Base-by-base conservation (phyloP, 2,329 filamentous ascomycete genomes). In the Rhexocercosporidium sp. region DNA sequence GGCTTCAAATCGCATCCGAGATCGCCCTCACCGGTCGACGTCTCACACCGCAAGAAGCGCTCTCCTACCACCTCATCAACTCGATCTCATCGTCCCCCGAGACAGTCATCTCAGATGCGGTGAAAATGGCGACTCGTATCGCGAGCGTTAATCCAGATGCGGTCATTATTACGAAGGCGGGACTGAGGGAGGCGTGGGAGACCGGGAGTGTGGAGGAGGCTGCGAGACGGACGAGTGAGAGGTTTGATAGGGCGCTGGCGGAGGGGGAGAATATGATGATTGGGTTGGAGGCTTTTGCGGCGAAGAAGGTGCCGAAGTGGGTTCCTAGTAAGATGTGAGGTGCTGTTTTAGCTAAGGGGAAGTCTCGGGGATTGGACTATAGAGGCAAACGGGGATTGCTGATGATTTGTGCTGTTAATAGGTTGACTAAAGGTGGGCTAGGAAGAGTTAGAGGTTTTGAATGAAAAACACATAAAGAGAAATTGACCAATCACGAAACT, bases 201-300 rank as follows among this genome's bases (percentile, higher is more conserved):
- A 85, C 86, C 37, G 81, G 80, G 59, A 77, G 86, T 72, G 78
- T 92, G 59, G 82, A 85, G 25, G 82, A 85, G 46, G 84, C 84
- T 0, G 84, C 87, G 80, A 88, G 86, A 73, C 77, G 90, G 62
- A 81, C 84, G n/a, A 81, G 85, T 49, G 84, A 85, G 1, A 85
- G 88, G 77, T 73, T 79, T 81, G 88, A 86, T 62, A 64, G 29
- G 27, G 80, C 80, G 65, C 80, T 94, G 62, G 82, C 88, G 68
- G 84, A 82, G 2, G 90, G 88, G 0, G 88, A 91, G 72, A 95
- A 95, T 79, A 88, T 93, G 77, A 85, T 84, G 66, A 92, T 94
- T 80, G 92, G 92, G 0, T 80, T 94, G 27, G 80, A 79, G 78
- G 92, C 92, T 68, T 95, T 95, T 81, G 88, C 90, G n/a, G 89